phyloP scores from a whole-genome alignment of 129 eudicot species.

The Helianthus tuberosus region DNA sequence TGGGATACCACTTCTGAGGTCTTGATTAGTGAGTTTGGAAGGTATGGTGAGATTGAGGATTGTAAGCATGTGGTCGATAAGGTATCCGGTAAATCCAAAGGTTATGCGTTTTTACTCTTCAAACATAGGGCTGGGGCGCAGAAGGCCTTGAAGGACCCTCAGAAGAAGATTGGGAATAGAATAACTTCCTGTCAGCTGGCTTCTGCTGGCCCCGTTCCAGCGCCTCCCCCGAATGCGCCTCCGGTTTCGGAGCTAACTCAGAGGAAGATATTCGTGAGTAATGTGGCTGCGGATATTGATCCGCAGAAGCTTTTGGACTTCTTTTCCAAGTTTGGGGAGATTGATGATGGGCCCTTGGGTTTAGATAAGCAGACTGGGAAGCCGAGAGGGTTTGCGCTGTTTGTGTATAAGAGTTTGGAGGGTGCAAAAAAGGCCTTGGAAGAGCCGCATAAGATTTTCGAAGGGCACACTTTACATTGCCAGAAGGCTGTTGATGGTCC shows the following conservation, averaged over 20 bases:
- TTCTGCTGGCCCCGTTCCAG: slow-evolving; percentile 81
- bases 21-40: slow-evolving; percentile 52
- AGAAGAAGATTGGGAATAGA: slow-evolving; percentile 85
- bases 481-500: slow-evolving; percentile 96
- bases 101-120: slow-evolving; percentile 81
- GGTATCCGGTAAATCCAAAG: slow-evolving; percentile 77
- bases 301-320: slow-evolving; percentile 59
- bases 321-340: slow-evolving; percentile 74
- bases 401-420: slow-evolving; percentile 78
- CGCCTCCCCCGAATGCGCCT: slow-evolving; percentile 47
- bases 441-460: slow-evolving; percentile 88
- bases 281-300: slow-evolving; percentile 84
- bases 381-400: slow-evolving; percentile 87
- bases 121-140: slow-evolving; percentile 75
- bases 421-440: slow-evolving; percentile 83
- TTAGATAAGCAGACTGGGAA: slow-evolving; percentile 88
- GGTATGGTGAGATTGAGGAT: slow-evolving; percentile 87
- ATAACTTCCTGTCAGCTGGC: slow-evolving; percentile 91
- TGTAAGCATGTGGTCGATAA: slow-evolving; percentile 82
- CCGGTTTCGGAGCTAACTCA: slow-evolving; percentile 76
- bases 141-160: slow-evolving; percentile 76
- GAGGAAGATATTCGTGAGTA: slow-evolving; percentile 90
- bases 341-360: slow-evolving; percentile 97
- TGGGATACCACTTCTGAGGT: slow-evolving; percentile 83
- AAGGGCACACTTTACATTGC: slow-evolving; percentile 80